These are phyloP conservation scores for Cladosporium phlei DNA, from an alignment of 2,329 filamentous ascomycete species.

Conservation along the genomic window DNA sequence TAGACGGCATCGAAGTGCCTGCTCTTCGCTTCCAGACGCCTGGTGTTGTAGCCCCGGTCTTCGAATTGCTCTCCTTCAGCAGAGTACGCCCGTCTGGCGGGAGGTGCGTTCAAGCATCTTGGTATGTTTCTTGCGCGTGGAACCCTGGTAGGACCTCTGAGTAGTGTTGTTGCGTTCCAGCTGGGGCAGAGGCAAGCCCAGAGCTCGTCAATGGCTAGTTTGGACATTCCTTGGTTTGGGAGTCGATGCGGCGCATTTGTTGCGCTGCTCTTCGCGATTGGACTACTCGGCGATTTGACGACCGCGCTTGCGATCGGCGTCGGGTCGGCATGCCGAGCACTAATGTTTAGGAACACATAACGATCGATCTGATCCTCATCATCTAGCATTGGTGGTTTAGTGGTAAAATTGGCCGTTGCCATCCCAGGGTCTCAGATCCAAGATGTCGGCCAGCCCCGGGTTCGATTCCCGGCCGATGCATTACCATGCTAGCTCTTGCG, in stretches of 20 bases:
- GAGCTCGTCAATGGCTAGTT: constrained; percentile 7
- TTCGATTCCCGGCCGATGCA: constrained; percentile 12
- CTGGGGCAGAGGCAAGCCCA: constrained; percentile 12
- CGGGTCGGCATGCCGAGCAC: background rate
- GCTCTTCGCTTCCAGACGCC: background rate
- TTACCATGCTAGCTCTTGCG: too few species aligned
- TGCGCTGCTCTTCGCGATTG: background rate
- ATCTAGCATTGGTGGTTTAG: constrained; percentile 9
- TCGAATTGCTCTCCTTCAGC: background rate
- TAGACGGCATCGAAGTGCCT: constrained; percentile 1
- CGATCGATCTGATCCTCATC: background rate
- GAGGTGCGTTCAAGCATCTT: constrained; percentile 5
- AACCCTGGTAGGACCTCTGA: background rate
- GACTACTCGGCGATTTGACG: background rate
- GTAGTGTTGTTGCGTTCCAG: constrained; percentile 6
- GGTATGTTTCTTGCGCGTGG: constrained; percentile 1
- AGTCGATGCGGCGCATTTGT: constrained; percentile 3
- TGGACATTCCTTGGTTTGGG: constrained; percentile 3
- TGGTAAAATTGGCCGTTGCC: constrained; percentile 12
- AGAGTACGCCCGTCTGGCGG: constrained; percentile 3
- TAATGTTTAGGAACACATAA: background rate
- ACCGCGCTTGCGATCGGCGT: background rate
- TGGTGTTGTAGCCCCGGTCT: background rate
- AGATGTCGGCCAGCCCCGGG: constrained; percentile 7
- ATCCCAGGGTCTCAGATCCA: background rate